Percentiles rank a stretch among this genome's conserved stretches.
Conservation (phyloP, 352 stramenopile genomes). For the Phytophthora pisi region DNA sequence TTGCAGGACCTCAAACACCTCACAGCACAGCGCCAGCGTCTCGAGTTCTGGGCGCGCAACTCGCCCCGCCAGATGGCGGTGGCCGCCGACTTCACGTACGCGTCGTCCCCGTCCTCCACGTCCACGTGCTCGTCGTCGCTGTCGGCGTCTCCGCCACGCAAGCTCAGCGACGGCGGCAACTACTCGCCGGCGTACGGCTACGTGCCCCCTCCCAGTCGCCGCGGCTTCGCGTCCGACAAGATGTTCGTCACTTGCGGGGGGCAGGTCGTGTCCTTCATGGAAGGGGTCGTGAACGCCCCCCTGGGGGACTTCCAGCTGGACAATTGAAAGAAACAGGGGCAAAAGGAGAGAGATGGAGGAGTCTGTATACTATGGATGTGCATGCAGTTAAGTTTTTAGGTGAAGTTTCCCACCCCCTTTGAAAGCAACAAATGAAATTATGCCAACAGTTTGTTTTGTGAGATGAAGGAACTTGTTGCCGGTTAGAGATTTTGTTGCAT, state of each 20-base stretch:
- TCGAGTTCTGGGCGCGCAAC: constrained; percentile 68
- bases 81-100: constrained; percentile 34
- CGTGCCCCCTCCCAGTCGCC: constrained; percentile 22
- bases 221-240: constrained; percentile 47
- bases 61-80: constrained; percentile 46
- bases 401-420: neutral
- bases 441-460: constrained; percentile 5
- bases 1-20: constrained; percentile 78
- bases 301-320: constrained; percentile 57
- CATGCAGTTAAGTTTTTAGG: constrained; percentile 11
- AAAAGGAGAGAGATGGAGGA: neutral
- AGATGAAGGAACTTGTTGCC: neutral
- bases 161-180: constrained; percentile 24
- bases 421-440: constrained; percentile 24
- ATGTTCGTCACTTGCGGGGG: constrained; percentile 86
- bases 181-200: constrained; percentile 29
- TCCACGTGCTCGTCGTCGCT: constrained; percentile 42
- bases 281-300: constrained; percentile 80
- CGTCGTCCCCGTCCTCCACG: constrained; percentile 41
- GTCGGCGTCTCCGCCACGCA: constrained; percentile 30
- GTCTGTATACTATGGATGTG: constrained; percentile 38
- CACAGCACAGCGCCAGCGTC: constrained; percentile 78
- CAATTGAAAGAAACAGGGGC: constrained; percentile 9
- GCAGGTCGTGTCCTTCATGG: constrained; percentile 85
- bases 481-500: neutral